These are phyloP conservation scores for Psophocarpus tetragonolobus DNA, from an alignment of 306 rosid species.

Conservation along the genomic window DNA sequence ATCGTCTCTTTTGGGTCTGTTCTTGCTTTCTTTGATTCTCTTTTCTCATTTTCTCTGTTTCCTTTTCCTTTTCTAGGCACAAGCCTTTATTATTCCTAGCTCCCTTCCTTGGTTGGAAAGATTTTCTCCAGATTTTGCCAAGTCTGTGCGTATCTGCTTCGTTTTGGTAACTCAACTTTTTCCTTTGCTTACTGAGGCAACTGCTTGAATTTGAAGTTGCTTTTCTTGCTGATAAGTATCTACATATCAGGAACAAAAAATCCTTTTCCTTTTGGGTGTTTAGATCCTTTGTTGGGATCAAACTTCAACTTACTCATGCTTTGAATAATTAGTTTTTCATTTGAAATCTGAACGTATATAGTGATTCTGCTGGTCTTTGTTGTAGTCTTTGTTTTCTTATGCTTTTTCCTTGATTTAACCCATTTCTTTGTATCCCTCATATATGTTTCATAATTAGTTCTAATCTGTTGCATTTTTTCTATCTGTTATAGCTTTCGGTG, in stretches of 20 bases:
- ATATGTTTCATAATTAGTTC: neutral
- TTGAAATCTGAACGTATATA: neutral
- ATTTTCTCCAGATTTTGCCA: slow-evolving; percentile 22
- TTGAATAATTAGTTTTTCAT: neutral
- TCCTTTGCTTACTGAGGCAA: neutral
- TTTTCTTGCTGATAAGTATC: slow-evolving; percentile 29
- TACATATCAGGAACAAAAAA: neutral
- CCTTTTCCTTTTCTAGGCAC: slow-evolving; percentile 29
- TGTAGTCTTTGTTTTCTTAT: neutral
- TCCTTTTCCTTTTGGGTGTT: neutral
- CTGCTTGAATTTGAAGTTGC: slow-evolving; percentile 13
- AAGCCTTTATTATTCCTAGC: neutral
- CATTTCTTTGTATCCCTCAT: neutral
- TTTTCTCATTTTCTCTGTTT: neutral
- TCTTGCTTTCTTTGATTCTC: slow-evolving; percentile 20
- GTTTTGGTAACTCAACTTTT: neutral
- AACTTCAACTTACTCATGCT: neutral
- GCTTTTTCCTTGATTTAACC: neutral
- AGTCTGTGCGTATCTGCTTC: slow-evolving; percentile 30
- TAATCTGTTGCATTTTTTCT: slow-evolving; percentile 28
- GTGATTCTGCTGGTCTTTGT: neutral
- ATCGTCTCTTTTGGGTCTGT: neutral
- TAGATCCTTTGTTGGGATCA: slow-evolving; percentile 24
- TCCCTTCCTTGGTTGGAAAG: neutral
- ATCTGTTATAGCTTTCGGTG: neutral